Evolutionary conservation across 129 eudicot species (phyloP), one percentile per base, ranked within the genome.

Genomic region (Oenanthe sinensis): DNA sequence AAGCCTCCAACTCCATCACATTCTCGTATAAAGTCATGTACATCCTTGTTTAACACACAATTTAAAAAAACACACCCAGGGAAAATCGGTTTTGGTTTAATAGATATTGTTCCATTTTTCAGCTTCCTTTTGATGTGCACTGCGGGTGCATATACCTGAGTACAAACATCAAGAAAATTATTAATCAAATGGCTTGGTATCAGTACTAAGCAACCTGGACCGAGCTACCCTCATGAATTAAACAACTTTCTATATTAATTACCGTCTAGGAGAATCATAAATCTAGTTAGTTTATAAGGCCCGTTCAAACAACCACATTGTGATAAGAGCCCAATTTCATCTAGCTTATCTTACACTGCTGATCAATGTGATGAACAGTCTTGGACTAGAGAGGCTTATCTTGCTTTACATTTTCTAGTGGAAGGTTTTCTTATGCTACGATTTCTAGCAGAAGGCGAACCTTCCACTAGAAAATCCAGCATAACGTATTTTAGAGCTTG

Each of bases 41-140:
- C 72, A 42, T 96, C 96, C 93, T 88, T 85, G 85, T 92, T 84
- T 74, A 96, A 28, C 54, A 84, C 87, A 84, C 99, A 96, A 52
- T 87, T 82, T 80, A 96, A 54, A 81, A 96, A 92, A 82, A 96
- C 90, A 75, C 90, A 90, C 43, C 97, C 97, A 46, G 97, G 95
- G 78, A 85, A 92, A 16, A 96, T 74, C 58, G 93, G 87, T 84
- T 87, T 92, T 42, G 97, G 88, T 86, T 92, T 96, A 42, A 86
- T 83, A 12, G 96, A 85, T 71, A 83, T 49, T 50, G 96, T 55
- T 55, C 97, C 99, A 75, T 83, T 89, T 83, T 92, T 96, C 71
- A 92, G 80, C 83, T 86, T 96, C 73, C 80, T 90, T 86, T 87
- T 96, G 79, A 78, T 85, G 44, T 92, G 75, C 14, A 96, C 86